Conservation (phyloP, 1,139 yeast species). For the Petasospora rhodanensis region DNA sequence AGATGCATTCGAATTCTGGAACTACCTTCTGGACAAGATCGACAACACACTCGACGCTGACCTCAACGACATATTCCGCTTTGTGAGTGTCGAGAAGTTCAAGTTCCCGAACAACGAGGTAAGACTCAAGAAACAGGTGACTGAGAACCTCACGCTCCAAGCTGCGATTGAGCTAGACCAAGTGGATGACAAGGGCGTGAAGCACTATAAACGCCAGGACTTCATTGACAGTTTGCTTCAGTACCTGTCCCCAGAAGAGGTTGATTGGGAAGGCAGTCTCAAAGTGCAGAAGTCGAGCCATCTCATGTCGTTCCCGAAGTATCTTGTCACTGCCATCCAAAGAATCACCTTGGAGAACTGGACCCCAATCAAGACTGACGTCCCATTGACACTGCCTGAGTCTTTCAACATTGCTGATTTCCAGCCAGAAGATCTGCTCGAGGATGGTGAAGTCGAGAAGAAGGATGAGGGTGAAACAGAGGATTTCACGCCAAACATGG, state of each 20-base stretch:
- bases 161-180: constrained; percentile 40
- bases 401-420: constrained; percentile 36
- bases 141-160: constrained; percentile 67
- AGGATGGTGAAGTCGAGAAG: constrained; percentile 40
- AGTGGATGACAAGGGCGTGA: constrained; percentile 41
- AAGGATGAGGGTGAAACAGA: constrained; percentile 35
- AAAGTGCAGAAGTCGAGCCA: constrained; percentile 43
- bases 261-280: constrained; percentile 59
- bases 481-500: constrained; percentile 53
- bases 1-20: constrained; percentile 88
- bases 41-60: constrained; percentile 37
- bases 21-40: constrained; percentile 59
- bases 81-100: constrained; percentile 59
- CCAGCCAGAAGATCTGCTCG: constrained; percentile 30
- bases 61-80: constrained; percentile 52
- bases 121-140: constrained; percentile 49
- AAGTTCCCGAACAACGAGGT: constrained; percentile 56
- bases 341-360: constrained; percentile 83
- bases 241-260: constrained; percentile 46
- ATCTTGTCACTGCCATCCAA: constrained; percentile 69
- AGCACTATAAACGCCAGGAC: constrained; percentile 44
- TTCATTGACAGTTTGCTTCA: constrained; percentile 48
- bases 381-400: constrained; percentile 62
- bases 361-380: constrained; percentile 82
- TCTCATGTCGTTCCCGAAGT: constrained; percentile 63